Conservation (phyloP, 2,329 filamentous ascomycete species). For the Colletotrichum sp. region DNA sequence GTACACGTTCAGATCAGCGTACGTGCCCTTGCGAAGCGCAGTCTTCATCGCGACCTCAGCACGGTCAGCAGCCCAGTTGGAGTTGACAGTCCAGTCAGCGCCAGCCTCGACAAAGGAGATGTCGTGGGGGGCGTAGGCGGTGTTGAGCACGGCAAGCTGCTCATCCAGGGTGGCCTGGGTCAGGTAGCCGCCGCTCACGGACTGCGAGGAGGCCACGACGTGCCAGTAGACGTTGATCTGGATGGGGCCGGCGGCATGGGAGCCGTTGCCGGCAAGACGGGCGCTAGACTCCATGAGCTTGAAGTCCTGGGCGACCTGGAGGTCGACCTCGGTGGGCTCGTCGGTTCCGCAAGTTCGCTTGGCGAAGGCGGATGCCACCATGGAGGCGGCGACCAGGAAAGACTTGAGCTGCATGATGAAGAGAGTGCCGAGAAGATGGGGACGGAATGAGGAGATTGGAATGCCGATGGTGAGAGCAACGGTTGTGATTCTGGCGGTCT, state of each 20-base stretch:
- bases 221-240: slow-evolving; percentile 45
- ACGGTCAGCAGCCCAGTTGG: slow-evolving; percentile 47
- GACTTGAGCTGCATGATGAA: slow-evolving; percentile 16
- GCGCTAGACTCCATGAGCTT: slow-evolving; percentile 12
- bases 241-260: slow-evolving; percentile 25
- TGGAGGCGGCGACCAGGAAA: slow-evolving; percentile 12
- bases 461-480: slow-evolving; percentile 38
- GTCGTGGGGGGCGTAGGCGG: slow-evolving; percentile 45
- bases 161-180: slow-evolving; percentile 33
- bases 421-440: background rate
- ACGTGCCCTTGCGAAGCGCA: slow-evolving; percentile 45
- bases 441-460: background rate
- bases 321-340: background rate
- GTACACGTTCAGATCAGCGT: slow-evolving; percentile 51
- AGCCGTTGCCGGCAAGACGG: slow-evolving; percentile 20
- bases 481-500: slow-evolving; percentile 26
- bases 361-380: slow-evolving; percentile 12
- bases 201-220: slow-evolving; percentile 35
- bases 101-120: slow-evolving; percentile 49
- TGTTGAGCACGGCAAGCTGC: slow-evolving; percentile 52
- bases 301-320: slow-evolving; percentile 3
- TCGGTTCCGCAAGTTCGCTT: slow-evolving; percentile 18
- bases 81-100: slow-evolving; percentile 51
- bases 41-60: slow-evolving; percentile 48
- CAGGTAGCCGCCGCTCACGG: slow-evolving; percentile 35